Conservation (phyloP, 257 asterid species). For the Leonotis leonurus region DNA sequence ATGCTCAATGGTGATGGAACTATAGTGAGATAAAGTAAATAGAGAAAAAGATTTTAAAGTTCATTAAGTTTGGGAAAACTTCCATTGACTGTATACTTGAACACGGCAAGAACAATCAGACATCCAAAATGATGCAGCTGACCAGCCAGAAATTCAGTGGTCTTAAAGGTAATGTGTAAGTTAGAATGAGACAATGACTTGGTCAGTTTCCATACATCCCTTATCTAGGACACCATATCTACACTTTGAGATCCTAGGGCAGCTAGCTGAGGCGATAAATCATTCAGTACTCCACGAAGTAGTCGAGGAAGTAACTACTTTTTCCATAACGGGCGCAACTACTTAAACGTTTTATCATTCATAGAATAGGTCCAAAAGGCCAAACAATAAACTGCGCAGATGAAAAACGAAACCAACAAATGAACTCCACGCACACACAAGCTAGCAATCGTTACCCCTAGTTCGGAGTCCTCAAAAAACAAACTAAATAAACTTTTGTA, state of each 20-base stretch:
- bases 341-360: not conserved
- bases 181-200: not conserved
- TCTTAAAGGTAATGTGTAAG: not conserved
- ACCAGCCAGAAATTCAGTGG: not conserved
- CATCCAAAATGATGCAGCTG: not conserved
- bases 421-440: not conserved
- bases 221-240: not conserved
- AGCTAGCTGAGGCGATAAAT: not conserved
- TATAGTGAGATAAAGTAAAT: not conserved
- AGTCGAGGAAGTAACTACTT: not conserved
- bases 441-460: not conserved
- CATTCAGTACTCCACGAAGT: not conserved
- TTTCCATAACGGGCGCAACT: not conserved
- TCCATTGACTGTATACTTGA: not conserved
- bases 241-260: not conserved
- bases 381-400: slow-evolving; percentile 2
- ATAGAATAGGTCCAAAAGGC: not conserved
- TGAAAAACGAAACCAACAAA: not conserved
- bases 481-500: slow-evolving; percentile 6
- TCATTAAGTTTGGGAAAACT: not conserved
- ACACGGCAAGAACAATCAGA: not conserved
- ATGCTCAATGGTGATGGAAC: not conserved
- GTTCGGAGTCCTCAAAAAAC: not conserved
- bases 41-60: not conserved
- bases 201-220: not conserved